Evolutionary conservation across 2,329 filamentous ascomycete genomes (phyloP).

Genomic region (Aspergillus japonicus): DNA sequence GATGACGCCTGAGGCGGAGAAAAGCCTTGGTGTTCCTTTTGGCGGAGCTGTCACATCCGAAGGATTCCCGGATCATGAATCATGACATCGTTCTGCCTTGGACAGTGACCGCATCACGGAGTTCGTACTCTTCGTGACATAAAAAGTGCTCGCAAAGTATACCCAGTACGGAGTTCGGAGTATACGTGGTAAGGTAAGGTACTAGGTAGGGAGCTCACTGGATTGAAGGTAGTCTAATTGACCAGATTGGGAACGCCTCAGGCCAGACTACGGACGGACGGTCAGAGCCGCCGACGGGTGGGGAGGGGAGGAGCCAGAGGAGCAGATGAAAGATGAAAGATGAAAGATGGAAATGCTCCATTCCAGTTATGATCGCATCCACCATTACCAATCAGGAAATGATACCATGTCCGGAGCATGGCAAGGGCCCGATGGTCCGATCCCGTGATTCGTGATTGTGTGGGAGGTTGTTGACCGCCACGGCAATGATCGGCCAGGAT

Average conservation of each 20-base stretch:
- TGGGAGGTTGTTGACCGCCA: constrained; percentile 10
- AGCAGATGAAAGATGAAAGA: no score
- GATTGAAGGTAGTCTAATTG: background rate
- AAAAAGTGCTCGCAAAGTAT: background rate
- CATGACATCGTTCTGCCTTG: background rate
- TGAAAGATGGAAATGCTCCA: no score
- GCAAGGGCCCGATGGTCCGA: constrained; percentile 7
- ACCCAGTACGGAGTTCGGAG: constrained; percentile 1
- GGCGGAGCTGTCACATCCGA: background rate
- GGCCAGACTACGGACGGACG: background rate
- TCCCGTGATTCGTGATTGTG: constrained; percentile 5
- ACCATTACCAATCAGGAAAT: no score
- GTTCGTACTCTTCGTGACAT: no score
- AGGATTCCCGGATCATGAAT: background rate
- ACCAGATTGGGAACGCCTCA: background rate
- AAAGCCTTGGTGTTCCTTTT: background rate
- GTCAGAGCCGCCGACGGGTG: background rate
- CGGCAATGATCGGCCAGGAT: constrained; percentile 22
- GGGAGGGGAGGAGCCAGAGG: no score
- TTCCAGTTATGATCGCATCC: background rate
- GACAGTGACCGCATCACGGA: background rate
- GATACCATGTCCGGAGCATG: background rate
- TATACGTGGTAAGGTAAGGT: background rate
- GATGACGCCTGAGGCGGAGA: background rate
- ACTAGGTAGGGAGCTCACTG: no score